Evolutionary conservation across 164 flowering plant genomes (phyloP).

Genomic region (Chimonanthus praecox): DNA sequence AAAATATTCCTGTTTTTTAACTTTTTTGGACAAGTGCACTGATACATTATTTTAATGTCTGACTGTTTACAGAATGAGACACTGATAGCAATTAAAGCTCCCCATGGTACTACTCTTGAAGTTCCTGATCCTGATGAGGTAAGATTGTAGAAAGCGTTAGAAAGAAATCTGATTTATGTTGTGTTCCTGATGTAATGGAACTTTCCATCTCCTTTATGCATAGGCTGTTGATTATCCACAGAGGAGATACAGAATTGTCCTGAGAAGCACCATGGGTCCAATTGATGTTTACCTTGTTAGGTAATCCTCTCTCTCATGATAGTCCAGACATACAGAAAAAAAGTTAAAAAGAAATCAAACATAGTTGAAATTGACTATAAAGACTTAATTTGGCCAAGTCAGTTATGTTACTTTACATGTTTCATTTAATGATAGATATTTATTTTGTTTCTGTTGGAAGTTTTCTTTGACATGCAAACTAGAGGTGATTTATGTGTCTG

Average conservation of each 20-base stretch:
- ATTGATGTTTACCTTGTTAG: constrained; percentile 96
- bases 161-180: neutral
- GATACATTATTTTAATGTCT: constrained; percentile 5
- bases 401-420: no score
- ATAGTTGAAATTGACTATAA: neutral
- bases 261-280: constrained; percentile 97
- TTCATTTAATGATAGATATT: no score
- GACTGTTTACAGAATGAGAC: constrained; percentile 65
- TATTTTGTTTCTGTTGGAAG: no score
- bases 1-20: neutral
- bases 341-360: neutral
- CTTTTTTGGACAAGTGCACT: neutral
- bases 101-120: constrained; percentile 94
- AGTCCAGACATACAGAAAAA: neutral
- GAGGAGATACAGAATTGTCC: constrained; percentile 86
- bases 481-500: no score
- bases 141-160: constrained; percentile 1
- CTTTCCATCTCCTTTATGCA: constrained; percentile 1
- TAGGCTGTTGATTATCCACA: constrained; percentile 92
- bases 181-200: constrained; percentile 1
- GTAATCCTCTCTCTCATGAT: constrained; percentile 26
- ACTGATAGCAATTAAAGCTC: constrained; percentile 93
- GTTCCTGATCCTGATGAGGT: constrained; percentile 99
- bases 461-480: no score
- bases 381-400: neutral